Conservation (phyloP, 805 yeast genomes). For the Metschnikowia lochheadii region DNA sequence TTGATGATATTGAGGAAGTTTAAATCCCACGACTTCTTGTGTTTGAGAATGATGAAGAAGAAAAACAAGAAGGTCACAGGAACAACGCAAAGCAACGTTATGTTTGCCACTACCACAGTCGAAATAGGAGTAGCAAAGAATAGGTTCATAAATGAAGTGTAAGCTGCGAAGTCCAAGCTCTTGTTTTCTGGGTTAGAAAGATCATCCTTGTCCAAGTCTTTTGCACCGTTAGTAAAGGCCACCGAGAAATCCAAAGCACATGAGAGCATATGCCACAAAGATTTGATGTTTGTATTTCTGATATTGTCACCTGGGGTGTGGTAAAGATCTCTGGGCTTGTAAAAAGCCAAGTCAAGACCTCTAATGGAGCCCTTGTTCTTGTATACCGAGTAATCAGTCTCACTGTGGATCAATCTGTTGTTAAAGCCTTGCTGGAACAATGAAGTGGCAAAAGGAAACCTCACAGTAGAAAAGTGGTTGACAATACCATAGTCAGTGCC, state of each 20-base stretch:
- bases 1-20: conserved; percentile 43
- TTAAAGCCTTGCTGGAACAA: conserved; percentile 83
- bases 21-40: conserved; percentile 47
- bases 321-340: conserved; percentile 75
- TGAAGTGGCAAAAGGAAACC: conserved; percentile 74
- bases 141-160: conserved; percentile 59
- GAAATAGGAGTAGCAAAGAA: conserved; percentile 54
- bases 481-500: conserved; percentile 76
- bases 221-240: conserved; percentile 33
- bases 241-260: conserved; percentile 59
- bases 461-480: conserved; percentile 50
- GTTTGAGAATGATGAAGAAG: conserved; percentile 41
- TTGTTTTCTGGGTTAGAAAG: background rate
- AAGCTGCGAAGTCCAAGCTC: conserved; percentile 47
- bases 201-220: conserved; percentile 27
- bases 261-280: conserved; percentile 82
- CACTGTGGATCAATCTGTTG: conserved; percentile 64
- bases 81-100: conserved; percentile 46
- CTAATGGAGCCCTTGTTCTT: conserved; percentile 56
- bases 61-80: conserved; percentile 53
- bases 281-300: conserved; percentile 55
- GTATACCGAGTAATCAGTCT: conserved; percentile 82
- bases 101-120: conserved; percentile 47
- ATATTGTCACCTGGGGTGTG: conserved; percentile 77
- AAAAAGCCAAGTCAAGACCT: conserved; percentile 89